phyloP scores from a whole-genome alignment of 1,284 basidiomycete species.

The Cutaneotrichosporon cutaneum region DNA sequence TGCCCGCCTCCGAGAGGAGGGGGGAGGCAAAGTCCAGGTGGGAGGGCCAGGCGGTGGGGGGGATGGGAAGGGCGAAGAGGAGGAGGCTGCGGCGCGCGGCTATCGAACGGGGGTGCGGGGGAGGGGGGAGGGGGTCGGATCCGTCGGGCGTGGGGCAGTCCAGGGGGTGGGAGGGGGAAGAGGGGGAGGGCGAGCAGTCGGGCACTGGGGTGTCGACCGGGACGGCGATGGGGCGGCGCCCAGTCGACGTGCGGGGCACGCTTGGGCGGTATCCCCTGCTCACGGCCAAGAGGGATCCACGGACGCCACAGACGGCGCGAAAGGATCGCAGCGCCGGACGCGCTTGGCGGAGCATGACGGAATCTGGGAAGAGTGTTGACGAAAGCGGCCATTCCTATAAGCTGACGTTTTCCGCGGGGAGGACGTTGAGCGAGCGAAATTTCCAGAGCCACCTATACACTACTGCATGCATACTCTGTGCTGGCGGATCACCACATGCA shows the following conservation, averaged over 20 bases:
- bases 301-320: neutral
- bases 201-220: neutral
- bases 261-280: neutral
- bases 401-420: neutral
- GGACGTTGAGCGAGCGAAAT: too few species aligned
- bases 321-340: neutral
- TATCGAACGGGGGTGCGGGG: conserved; percentile 27
- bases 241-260: neutral
- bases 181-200: neutral
- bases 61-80: conserved; percentile 40
- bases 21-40: conserved; percentile 41
- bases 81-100: conserved; percentile 34
- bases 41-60: conserved; percentile 40
- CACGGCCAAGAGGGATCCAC: neutral
- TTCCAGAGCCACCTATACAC: too few species aligned
- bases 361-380: neutral
- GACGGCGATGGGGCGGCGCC: neutral
- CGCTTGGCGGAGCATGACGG: neutral
- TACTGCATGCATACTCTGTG: too few species aligned
- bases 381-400: neutral
- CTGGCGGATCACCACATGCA: too few species aligned
- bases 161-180: neutral
- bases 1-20: conserved; percentile 27
- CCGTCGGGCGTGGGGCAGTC: neutral
- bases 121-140: neutral